Evolutionary conservation across 2,329 filamentous ascomycete genomes (phyloP).

Genomic region (Trichophyton mentagrophytes): DNA sequence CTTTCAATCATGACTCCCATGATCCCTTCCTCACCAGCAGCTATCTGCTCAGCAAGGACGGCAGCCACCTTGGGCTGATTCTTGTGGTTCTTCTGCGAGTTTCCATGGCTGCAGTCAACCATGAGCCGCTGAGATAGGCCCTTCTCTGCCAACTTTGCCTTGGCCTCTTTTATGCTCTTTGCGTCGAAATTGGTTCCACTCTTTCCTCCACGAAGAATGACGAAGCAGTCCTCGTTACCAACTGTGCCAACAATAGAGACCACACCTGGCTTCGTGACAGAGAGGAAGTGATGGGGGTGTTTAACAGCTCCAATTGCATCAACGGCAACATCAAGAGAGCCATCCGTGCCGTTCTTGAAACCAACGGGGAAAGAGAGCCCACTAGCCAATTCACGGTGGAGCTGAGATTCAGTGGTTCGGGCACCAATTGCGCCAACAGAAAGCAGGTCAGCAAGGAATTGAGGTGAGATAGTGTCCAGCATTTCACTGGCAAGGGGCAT

Average conservation of each 20-base stretch:
- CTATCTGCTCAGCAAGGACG: constrained; percentile 69
- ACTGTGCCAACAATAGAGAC: constrained; percentile 87
- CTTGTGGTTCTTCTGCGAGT: constrained; percentile 93
- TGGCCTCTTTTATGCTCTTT: constrained; percentile 64
- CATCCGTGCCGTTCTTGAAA: constrained; percentile 99
- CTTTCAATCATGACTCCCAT: constrained; percentile 98
- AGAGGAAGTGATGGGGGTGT: constrained; percentile 80
- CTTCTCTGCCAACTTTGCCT: constrained; percentile 69
- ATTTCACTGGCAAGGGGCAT: constrained; percentile 97
- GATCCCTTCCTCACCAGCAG: constrained; percentile 74
- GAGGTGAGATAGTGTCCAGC: constrained; percentile 96
- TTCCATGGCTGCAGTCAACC: constrained; percentile 97
- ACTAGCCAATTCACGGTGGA: constrained; percentile 89
- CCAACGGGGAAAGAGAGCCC: constrained; percentile 95
- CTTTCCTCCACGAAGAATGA: constrained; percentile 84
- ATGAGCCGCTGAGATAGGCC: constrained; percentile 80
- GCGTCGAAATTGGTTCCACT: constrained; percentile 90
- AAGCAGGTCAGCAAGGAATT: constrained; percentile 93
- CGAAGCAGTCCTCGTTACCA: constrained; percentile 94
- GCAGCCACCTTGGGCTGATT: constrained; percentile 93
- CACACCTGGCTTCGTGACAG: constrained; percentile 93
- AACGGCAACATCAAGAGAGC: constrained; percentile 77
- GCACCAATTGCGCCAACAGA: constrained; percentile 92
- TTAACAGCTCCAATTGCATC: constrained; percentile 73
- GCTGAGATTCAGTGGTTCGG: constrained; percentile 88